phyloP scores from a whole-genome alignment of 108 stramenopile genomes.

The Pseudonitzschia multistriata region DNA sequence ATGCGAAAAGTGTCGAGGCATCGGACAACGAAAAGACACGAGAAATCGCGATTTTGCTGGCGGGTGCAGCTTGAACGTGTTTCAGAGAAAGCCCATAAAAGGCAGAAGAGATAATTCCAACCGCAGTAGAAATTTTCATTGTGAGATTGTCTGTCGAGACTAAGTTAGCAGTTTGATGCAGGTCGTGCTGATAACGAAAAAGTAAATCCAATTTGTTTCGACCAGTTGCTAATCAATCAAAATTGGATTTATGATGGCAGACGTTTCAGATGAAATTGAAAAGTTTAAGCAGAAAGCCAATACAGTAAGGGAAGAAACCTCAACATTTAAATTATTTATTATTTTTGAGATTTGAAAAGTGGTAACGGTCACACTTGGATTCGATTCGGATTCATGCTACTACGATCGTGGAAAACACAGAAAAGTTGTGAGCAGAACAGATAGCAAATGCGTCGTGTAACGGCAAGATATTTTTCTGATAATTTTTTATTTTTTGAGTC shows the following conservation, averaged over 20 bases:
- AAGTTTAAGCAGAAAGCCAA: too few relatives aligned
- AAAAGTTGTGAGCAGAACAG: too few relatives aligned
- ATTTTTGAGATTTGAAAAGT: not conserved
- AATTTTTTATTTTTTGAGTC: too few relatives aligned
- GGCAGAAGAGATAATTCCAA: not conserved
- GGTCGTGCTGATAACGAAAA: not conserved
- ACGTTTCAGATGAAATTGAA: not conserved
- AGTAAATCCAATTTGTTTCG: not conserved
- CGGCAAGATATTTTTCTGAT: too few relatives aligned
- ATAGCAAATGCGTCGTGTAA: too few relatives aligned
- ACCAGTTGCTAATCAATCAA: not conserved
- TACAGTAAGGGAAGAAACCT: not conserved
- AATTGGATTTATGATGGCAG: not conserved
- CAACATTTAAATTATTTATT: not conserved
- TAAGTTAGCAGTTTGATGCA: not conserved
- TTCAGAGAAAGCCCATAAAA: too few relatives aligned
- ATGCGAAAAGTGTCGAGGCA: conserved; percentile 7
- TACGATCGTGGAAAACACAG: too few relatives aligned
- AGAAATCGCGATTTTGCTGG: conserved; percentile 24
- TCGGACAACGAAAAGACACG: conserved; percentile 27
- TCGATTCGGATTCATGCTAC: too few relatives aligned
- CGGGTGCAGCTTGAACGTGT: not conserved
- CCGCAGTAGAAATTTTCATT: not conserved
- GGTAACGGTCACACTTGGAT: too few relatives aligned
- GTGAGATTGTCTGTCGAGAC: not conserved